Evolutionary conservation across 176 grass and related monocot species (phyloP).

Genomic region (Phoenix roebelenii): DNA sequence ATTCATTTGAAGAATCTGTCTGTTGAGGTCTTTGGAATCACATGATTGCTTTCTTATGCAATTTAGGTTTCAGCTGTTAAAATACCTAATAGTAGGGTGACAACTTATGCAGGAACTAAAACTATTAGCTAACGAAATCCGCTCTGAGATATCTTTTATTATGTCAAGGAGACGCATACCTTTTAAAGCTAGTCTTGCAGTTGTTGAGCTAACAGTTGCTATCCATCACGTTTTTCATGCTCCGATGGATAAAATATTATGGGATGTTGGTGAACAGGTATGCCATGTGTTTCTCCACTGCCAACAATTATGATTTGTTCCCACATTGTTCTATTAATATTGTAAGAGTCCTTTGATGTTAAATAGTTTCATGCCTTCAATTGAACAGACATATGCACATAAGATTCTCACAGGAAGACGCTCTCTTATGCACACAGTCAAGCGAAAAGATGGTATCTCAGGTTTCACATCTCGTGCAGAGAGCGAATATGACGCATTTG

Average conservation of each 20-base stretch:
- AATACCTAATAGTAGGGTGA: constrained; percentile 3
- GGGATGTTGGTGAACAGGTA: constrained; percentile 77
- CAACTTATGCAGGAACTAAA: constrained; percentile 48
- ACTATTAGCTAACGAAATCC: constrained; percentile 57
- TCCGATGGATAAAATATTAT: constrained; percentile 69
- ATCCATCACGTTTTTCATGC: constrained; percentile 72
- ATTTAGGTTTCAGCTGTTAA: neutral
- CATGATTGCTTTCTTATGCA: constrained; percentile 4
- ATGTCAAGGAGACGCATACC: constrained; percentile 46
- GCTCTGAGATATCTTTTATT: constrained; percentile 56
- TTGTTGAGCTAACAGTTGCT: constrained; percentile 50
- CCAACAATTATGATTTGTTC: neutral
- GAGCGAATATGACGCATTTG: constrained; percentile 68
- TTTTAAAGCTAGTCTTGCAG: constrained; percentile 33
- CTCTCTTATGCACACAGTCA: constrained; percentile 51
- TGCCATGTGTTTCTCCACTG: neutral
- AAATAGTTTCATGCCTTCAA: constrained; percentile 12
- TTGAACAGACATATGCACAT: constrained; percentile 57
- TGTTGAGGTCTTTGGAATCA: constrained; percentile 35
- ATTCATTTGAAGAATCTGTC: constrained; percentile 72
- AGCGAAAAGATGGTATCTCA: constrained; percentile 51
- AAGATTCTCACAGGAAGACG: constrained; percentile 80
- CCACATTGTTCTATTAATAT: neutral
- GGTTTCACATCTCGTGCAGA: constrained; percentile 68
- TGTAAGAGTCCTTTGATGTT: neutral